phyloP scores from a whole-genome alignment of 2,329 filamentous ascomycete species.

The Pyrenophora seminiperda region DNA sequence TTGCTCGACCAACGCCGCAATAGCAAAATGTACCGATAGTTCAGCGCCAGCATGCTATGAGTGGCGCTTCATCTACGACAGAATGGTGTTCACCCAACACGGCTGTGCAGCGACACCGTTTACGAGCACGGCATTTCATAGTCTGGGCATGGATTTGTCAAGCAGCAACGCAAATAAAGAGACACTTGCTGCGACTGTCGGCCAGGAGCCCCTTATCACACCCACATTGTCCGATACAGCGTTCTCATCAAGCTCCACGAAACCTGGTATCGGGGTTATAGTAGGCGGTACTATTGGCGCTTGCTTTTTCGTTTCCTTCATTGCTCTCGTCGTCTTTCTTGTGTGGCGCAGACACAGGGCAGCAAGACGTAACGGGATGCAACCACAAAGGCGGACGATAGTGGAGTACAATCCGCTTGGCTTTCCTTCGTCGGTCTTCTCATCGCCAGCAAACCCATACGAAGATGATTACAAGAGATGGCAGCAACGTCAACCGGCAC shows the following conservation, averaged over 20 bases:
- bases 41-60: constrained; percentile 34
- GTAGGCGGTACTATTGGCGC: constrained; percentile 43
- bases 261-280: constrained; percentile 35
- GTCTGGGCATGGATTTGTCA: constrained; percentile 4
- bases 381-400: not conserved
- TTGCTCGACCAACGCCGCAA: constrained; percentile 31
- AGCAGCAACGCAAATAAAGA: not conserved
- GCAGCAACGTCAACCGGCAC: not conserved
- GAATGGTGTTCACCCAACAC: constrained; percentile 37
- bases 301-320: constrained; percentile 30
- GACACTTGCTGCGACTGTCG: constrained; percentile 12
- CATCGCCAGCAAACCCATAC: not conserved
- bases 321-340: constrained; percentile 30
- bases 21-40: constrained; percentile 38
- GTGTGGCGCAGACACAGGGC: constrained; percentile 24
- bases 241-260: constrained; percentile 4
- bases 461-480: constrained; percentile 13
- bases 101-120: constrained; percentile 33
- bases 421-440: constrained; percentile 4
- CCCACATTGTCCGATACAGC: not conserved
- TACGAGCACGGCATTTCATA: constrained; percentile 26
- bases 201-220: not conserved
- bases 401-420: constrained; percentile 18
- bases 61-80: constrained; percentile 34
- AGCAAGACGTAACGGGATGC: not conserved